Percentiles rank a stretch among this genome's conserved stretches.
Conservation (phyloP, 78 protist genomes). For the Chrysochromulina parva region DNA sequence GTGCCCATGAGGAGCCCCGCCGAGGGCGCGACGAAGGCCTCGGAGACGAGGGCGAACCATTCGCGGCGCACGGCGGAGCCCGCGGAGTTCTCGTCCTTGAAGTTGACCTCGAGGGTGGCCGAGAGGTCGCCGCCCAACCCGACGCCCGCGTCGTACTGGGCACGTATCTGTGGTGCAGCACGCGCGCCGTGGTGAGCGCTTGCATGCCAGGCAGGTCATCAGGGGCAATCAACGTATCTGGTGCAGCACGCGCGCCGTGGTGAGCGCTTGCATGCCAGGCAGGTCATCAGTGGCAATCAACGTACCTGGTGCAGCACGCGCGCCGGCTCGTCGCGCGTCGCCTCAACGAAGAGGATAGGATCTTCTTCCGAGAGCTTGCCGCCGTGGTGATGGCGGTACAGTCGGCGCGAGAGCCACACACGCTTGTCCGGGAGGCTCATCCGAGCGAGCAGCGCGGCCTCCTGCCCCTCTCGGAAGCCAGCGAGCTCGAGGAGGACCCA, state of each 20-base stretch:
- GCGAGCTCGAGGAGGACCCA: conserved; percentile 22
- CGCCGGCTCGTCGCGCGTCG: not conserved
- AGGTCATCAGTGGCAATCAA: too few relatives aligned
- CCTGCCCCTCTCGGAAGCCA: not conserved
- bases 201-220: too few relatives aligned
- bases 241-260: not conserved
- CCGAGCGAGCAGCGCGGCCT: not conserved
- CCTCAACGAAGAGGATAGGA: conserved; percentile 12
- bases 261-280: too few relatives aligned
- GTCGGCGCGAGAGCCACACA: not conserved
- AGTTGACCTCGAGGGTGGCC: conserved; percentile 25
- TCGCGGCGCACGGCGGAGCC: conserved; percentile 22
- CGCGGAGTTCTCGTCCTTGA: conserved; percentile 27
- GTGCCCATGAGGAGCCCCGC: not conserved
- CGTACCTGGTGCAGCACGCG: not conserved
- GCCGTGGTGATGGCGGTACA: conserved; percentile 25
- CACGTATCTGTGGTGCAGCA: not conserved
- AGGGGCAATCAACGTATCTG: not conserved
- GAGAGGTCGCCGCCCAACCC: not conserved
- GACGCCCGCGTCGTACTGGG: not conserved
- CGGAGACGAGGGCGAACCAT: conserved; percentile 6
- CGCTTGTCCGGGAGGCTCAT: not conserved
- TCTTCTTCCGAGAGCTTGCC: not conserved
- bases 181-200: not conserved
- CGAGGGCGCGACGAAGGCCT: not conserved